Evolutionary conservation across 805 yeast species (phyloP), one percentile per base, ranked within the genome.

Genomic region (Candida ulmi): DNA sequence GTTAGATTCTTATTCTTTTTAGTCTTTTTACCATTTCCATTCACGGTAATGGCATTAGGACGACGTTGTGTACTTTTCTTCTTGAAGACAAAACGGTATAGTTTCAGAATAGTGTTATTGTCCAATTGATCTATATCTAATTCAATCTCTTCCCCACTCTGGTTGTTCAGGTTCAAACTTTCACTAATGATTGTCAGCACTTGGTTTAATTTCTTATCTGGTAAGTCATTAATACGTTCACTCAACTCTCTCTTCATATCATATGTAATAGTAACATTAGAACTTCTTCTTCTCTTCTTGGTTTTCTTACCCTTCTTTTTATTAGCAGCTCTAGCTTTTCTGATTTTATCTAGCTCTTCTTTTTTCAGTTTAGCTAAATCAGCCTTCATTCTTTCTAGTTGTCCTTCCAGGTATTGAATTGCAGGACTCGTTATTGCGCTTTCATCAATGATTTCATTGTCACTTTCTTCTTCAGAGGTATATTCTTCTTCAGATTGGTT

Each of bases 221-320:
- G 76, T 46, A 80, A 65, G 43, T 78, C 80, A 38, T 82, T 80
- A 58, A 93, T 90, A 50, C 80, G 80, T 56, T 88, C 97, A 40
- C 88, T 78, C 42, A 93, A 80, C 60, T 88, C 93, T 58, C 87
- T 86, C 74, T 93, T 93, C 98, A 91, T 91, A 56, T 90, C 98
- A 58, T 87, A 93, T 0, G 96, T 86, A 38, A 91, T 88, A 12
- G 49, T 44, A 43, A 25, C 58, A 45, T 31, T 39, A 39, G 46
- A 38, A 52, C 55, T 42, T 60, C 54, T 49, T 53, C 55, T 43
- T 57, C 54, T 54, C 49, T 52, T 45, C 49, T 46, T 63, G 48
- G 48, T 58, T 55, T 51, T 54, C 52, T 46, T 39, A 63, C 71
- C 47, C 65, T 67, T 57, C 65, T 73, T 53, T 70, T 74, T 44